Evolutionary conservation across 2,329 filamentous ascomycete genomes (phyloP), one percentile per base, ranked within the genome.

Genomic region (Xylaria digitata): DNA sequence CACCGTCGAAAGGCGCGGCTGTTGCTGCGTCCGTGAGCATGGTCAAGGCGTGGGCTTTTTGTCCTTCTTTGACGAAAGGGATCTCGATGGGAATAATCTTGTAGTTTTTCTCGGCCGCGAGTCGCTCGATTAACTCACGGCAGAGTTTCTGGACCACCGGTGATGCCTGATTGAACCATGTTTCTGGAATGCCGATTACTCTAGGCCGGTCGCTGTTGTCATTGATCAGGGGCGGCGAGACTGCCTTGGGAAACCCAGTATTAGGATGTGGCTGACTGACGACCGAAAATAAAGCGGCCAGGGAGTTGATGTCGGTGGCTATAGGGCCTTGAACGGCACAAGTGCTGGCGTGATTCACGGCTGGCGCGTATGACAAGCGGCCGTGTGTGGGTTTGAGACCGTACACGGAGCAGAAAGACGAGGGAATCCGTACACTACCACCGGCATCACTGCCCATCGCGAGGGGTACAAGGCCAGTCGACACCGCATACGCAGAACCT

Each of bases 381-480:
- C 86, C 85, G 74, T 92, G 90, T 0, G 87, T 88, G 0, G 91
- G 84, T 75, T 94, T 94, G 45, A 95, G 83, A 0, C 92, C 92
- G 75, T 89, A 94, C 6, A 93, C 81, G 11, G 90, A 90, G 75
- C 92, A 94, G 75, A 89, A 92, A 7, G 86, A 86, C 0, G 90
- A 83, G 0, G 92, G 92, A 40, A 94, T 89, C 1, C 92, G 87
- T 69, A 94, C 90, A 56, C 87, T 91, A 63, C 91, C 91, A 37
- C 91, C 91, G 17, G 90, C 91, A 74, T 94, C 91, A 45, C 86
- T 88, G 17, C 92, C 92, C 13, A 93, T 83, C 0, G 90, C 89
- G 63, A 92, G 86, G 0, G 92, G 92, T 0, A 93, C 83, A 1
- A 94, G 82, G 0, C 92, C 92, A 6, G 88, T 80, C 1, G 85